phyloP scores from a whole-genome alignment of 495 filamentous ascomycete genomes.

The Penicillium arizonense region DNA sequence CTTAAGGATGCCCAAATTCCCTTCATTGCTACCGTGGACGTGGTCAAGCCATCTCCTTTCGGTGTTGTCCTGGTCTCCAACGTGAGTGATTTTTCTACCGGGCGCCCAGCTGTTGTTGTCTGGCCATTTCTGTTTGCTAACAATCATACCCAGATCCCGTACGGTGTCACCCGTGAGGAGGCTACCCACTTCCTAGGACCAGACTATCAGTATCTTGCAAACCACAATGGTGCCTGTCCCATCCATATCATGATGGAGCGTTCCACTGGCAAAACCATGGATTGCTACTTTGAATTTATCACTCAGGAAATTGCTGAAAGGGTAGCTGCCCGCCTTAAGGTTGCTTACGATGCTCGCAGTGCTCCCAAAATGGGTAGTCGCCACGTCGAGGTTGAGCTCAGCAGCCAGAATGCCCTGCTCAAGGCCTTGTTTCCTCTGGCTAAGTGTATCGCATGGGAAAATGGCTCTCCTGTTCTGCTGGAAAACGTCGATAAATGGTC shows the following conservation, averaged over 20 bases:
- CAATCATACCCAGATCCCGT: conserved; percentile 58
- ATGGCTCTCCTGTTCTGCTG: conserved; percentile 44
- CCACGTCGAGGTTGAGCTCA: conserved; percentile 59
- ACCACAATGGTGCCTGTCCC: conserved; percentile 42
- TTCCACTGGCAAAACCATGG: conserved; percentile 71
- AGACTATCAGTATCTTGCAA: conserved; percentile 41
- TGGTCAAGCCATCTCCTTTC: conserved; percentile 7
- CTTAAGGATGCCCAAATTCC: background rate
- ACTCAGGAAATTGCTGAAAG: conserved; percentile 52
- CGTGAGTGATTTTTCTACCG: conserved; percentile 29
- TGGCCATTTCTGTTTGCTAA: background rate
- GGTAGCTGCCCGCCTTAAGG: conserved; percentile 30
- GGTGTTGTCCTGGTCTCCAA: conserved; percentile 51
- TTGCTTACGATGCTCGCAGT: conserved; percentile 47
- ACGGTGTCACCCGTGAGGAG: conserved; percentile 61
- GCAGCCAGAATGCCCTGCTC: conserved; percentile 60
- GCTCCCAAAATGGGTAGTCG: conserved; percentile 61
- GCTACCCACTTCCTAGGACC: conserved; percentile 68
- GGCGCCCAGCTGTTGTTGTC: background rate
- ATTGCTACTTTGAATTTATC: conserved; percentile 69
- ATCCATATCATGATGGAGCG: conserved; percentile 87
- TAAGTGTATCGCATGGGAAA: conserved; percentile 60
- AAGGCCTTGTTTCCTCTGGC: conserved; percentile 67
- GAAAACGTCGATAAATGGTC: conserved; percentile 52
- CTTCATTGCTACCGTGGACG: conserved; percentile 15